Conservation (phyloP, 73 alveolate species). For the Paramecium tetraurelia region DNA sequence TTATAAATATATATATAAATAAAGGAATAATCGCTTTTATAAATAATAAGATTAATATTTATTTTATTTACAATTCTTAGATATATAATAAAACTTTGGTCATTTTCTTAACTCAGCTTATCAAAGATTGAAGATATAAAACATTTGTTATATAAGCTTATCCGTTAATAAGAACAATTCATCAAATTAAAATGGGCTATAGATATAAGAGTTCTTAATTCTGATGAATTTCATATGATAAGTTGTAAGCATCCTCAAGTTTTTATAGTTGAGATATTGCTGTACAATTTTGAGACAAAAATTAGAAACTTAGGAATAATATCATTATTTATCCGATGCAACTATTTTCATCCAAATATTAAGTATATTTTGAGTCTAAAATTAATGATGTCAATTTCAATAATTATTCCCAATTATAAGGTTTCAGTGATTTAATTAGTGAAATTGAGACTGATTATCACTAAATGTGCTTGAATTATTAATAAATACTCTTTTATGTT, state of each 20-base stretch:
- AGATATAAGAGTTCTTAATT: no score
- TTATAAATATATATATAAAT: not conserved
- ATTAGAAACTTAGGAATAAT: not conserved
- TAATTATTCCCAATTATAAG: not conserved
- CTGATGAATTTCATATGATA: no score
- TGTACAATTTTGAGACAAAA: not conserved
- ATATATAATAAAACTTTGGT: not conserved
- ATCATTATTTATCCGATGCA: not conserved
- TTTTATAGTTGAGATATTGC: no score
- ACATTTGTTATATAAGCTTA: no score
- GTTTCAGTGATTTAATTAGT: not conserved
- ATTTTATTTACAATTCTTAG: not conserved
- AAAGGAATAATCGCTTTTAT: not conserved
- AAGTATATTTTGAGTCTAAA: not conserved
- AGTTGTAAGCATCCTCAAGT: no score
- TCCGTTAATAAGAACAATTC: no score
- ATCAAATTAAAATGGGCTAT: no score
- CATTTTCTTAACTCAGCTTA: no score
- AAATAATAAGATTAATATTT: not conserved
- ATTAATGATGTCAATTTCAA: not conserved
- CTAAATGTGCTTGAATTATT: not conserved
- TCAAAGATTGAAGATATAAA: no score
- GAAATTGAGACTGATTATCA: not conserved
- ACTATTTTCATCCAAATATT: not conserved
- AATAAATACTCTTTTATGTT: not conserved